phyloP scores from a whole-genome alignment of 208 protist genomes.

The Leishmania guyanensis region DNA sequence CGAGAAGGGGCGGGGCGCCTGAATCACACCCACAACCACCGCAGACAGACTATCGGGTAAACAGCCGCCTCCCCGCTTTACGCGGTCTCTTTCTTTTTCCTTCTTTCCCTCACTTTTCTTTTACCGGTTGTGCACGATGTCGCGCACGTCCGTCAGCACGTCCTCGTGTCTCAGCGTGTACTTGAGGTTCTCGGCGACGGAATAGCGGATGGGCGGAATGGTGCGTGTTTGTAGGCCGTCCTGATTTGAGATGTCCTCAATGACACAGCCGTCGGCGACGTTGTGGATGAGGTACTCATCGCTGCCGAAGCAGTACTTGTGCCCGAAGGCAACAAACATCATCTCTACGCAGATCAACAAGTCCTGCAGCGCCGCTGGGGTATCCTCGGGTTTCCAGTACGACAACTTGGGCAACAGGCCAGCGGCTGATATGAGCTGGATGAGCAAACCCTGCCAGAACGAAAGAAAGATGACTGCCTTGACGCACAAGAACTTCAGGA shows the following conservation, averaged over 20 bases:
- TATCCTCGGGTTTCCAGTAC: constrained; percentile 78
- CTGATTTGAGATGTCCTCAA: constrained; percentile 33
- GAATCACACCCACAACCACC: not conserved
- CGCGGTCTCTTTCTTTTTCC: not conserved
- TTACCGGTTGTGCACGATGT: constrained; percentile 78
- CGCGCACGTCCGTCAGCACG: constrained; percentile 71
- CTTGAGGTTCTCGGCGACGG: constrained; percentile 76
- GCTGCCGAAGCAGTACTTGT: constrained; percentile 91
- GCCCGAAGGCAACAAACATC: constrained; percentile 90
- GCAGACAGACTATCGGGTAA: not conserved
- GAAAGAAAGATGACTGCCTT: constrained; percentile 93
- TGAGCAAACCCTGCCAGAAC: constrained; percentile 93
- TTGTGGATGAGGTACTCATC: constrained; percentile 65
- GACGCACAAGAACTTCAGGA: constrained; percentile 93
- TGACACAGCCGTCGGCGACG: constrained; percentile 25
- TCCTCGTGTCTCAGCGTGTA: constrained; percentile 88
- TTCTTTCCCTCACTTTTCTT: not conserved
- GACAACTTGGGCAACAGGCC: constrained; percentile 68
- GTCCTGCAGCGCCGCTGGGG: constrained; percentile 78
- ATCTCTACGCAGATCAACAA: constrained; percentile 92
- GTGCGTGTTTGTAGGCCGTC: constrained; percentile 34
- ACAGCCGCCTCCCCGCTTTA: not conserved
- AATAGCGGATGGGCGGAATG: constrained; percentile 79
- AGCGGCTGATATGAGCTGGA: constrained; percentile 75
- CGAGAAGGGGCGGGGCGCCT: not conserved